Conservation (phyloP, 2,329 filamentous ascomycete species). For the Cryphonectria japonica region DNA sequence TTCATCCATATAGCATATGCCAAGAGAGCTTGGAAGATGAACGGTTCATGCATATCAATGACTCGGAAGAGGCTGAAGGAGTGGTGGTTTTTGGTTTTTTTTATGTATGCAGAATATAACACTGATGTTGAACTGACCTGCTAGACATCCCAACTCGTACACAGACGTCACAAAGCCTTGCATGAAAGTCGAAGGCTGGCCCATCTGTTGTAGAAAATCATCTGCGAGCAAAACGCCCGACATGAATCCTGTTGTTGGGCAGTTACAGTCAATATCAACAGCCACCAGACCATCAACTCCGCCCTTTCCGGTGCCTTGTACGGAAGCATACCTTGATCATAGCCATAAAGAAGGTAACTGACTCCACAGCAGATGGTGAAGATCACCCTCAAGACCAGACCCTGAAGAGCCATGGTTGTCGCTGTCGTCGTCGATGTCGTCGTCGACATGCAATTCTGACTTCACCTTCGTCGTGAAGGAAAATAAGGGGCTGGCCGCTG, state of each 20-base stretch:
- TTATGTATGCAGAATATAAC: background rate
- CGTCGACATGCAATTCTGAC: background rate
- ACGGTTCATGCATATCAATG: background rate
- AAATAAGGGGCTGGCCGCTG: background rate
- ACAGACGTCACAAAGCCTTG: slow-evolving; percentile 17
- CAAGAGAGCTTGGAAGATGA: background rate
- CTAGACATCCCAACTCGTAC: slow-evolving; percentile 20
- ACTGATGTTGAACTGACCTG: background rate
- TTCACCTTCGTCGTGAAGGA: background rate
- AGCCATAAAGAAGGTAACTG: slow-evolving; percentile 19
- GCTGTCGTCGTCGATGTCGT: background rate
- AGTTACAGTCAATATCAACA: background rate
- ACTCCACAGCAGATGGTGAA: slow-evolving; percentile 18
- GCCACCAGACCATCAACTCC: background rate
- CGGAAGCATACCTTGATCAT: slow-evolving; percentile 14
- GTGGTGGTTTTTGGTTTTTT: too few relatives aligned
- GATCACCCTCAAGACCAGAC: slow-evolving; percentile 8
- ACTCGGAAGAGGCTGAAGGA: background rate
- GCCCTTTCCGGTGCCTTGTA: too few relatives aligned
- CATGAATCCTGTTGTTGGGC: slow-evolving; percentile 15
- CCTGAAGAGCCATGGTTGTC: slow-evolving; percentile 8
- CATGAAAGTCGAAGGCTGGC: slow-evolving; percentile 16
- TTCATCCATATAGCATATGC: background rate
- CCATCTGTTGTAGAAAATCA: slow-evolving; percentile 16
- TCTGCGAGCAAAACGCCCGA: slow-evolving; percentile 13